A percentile compares a stretch with the other conserved stretches of the same genome.
phyloP scores from a whole-genome alignment of 2,329 filamentous ascomycete genomes.

The Aspergillus fumigatiaffinis region DNA sequence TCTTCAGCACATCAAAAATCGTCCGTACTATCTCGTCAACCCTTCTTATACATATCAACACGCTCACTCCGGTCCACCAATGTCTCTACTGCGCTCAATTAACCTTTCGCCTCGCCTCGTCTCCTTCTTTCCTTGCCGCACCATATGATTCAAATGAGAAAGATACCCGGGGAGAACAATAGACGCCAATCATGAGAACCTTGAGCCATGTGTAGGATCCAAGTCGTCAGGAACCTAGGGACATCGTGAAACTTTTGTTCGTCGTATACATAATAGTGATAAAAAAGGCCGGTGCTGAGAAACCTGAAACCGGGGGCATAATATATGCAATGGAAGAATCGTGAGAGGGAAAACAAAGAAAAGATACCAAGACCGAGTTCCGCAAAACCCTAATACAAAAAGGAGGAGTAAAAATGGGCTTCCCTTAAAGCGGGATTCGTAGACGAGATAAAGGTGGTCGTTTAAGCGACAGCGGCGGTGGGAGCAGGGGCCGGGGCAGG shows the following conservation, averaged over 20 bases:
- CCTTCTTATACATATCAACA: constrained; percentile 23
- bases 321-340: constrained; percentile 40
- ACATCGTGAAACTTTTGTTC: constrained; percentile 40
- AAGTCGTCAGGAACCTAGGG: constrained; percentile 31
- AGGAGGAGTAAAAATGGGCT: constrained; percentile 17
- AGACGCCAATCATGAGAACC: constrained; percentile 42
- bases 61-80: constrained; percentile 27
- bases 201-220: constrained; percentile 31
- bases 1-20: constrained; percentile 22
- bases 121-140: constrained; percentile 34
- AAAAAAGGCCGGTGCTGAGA: constrained; percentile 25
- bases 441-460: constrained; percentile 7
- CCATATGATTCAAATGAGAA: constrained; percentile 29
- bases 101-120: constrained; percentile 29
- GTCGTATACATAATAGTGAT: constrained; percentile 41
- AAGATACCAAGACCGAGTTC: constrained; percentile 20
- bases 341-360: constrained; percentile 15
- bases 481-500: constrained; percentile 37
- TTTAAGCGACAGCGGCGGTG: constrained; percentile 44
- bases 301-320: constrained; percentile 26
- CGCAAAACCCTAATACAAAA: constrained; percentile 31
- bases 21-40: constrained; percentile 23
- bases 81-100: constrained; percentile 24
- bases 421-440: constrained; percentile 13
- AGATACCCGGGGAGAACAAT: constrained; percentile 37